Base-by-base conservation (phyloP, 768 basidiomycete genomes). In the Stropharia rugosoannulata region DNA sequence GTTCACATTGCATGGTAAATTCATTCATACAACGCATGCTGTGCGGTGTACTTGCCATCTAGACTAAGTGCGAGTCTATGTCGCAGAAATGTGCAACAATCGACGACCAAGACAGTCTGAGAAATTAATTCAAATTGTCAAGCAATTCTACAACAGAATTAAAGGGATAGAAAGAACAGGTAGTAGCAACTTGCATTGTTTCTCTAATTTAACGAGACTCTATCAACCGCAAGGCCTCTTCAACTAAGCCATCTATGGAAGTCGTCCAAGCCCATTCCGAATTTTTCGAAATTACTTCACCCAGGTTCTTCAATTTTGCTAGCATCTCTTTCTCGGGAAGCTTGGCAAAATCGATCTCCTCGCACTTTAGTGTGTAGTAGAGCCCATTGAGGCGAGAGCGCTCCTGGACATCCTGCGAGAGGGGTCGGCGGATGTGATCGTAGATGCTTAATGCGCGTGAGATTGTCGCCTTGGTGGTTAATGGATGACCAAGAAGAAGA, bases 181-280 rank as follows among this genome's bases (percentile, higher is more conserved):
- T 22, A 22, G 22, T 4, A 22, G 22, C 22, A 22, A 22, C 22
- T 22, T 4, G 4, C 22, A 22, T 2, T 22, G 4, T 4, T 22
- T 22, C 22, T 22, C 4, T 2, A 22, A 22, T 4, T 22, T 22
- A 22, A 22, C 22, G 22, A 22, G 51, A 55, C 40, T 61, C 71
- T 57, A 74, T 49, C 60, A 71, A 57, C 9, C 61, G 63, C 38
- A 67, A 52, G 2, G 79, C 80, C 51, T 78, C 71, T 52, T 73
- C 64, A 25, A 76, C 62, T 7, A 75, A 69, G 11, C 60, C 68
- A 38, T 79, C 78, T 15, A 81, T 59, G 4, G 76, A 78, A 19
- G 80, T 76, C 6, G 70, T 70, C 83, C 83, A 85, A 4, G 77
- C 67, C 86, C 86, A 89, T 54, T 82, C 79, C 83, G 83, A 86